Percentiles rank a stretch among this genome's conserved stretches.
Evolutionary conservation across 2,329 filamentous ascomycete genomes (phyloP).

Genomic region (Botrytis porri): DNA sequence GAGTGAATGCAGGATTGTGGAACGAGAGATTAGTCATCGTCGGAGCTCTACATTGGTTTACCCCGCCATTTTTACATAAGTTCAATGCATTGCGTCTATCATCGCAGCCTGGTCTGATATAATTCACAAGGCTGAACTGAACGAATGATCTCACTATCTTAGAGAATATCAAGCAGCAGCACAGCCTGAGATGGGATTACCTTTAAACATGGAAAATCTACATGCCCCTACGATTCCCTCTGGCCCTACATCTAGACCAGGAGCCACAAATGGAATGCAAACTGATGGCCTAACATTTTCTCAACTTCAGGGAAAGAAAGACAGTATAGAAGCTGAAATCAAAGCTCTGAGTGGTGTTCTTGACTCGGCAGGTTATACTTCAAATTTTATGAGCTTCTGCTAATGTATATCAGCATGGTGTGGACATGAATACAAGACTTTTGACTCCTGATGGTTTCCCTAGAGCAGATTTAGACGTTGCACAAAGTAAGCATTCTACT

Average conservation of each 20-base stretch:
- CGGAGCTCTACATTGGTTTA: neutral
- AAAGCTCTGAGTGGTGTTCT: slow-evolving; percentile 80
- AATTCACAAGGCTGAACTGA: slow-evolving; percentile 20
- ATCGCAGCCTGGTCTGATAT: slow-evolving; percentile 25
- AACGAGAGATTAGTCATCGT: slow-evolving; percentile 5
- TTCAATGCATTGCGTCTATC: slow-evolving; percentile 20
- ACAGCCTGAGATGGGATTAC: slow-evolving; percentile 32
- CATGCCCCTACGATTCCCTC: slow-evolving; percentile 72
- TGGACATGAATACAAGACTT: slow-evolving; percentile 86
- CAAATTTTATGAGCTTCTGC: slow-evolving; percentile 1
- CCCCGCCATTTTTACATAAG: slow-evolving; percentile 9
- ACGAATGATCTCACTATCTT: neutral
- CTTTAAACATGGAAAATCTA: slow-evolving; percentile 57
- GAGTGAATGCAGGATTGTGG: neutral
- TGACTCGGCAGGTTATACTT: slow-evolving; percentile 64
- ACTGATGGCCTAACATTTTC: slow-evolving; percentile 64
- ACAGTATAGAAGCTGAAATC: slow-evolving; percentile 80
- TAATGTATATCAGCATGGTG: slow-evolving; percentile 65
- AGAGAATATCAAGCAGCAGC: slow-evolving; percentile 7
- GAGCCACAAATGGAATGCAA: slow-evolving; percentile 57
- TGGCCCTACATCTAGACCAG: slow-evolving; percentile 65
- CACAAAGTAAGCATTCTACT: slow-evolving; percentile 66
- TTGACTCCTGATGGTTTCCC: slow-evolving; percentile 90
- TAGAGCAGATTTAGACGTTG: slow-evolving; percentile 88
- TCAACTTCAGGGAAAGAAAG: slow-evolving; percentile 81